Base-by-base conservation (phyloP, 805 yeast species). In the Lachancea dasiensis region DNA sequence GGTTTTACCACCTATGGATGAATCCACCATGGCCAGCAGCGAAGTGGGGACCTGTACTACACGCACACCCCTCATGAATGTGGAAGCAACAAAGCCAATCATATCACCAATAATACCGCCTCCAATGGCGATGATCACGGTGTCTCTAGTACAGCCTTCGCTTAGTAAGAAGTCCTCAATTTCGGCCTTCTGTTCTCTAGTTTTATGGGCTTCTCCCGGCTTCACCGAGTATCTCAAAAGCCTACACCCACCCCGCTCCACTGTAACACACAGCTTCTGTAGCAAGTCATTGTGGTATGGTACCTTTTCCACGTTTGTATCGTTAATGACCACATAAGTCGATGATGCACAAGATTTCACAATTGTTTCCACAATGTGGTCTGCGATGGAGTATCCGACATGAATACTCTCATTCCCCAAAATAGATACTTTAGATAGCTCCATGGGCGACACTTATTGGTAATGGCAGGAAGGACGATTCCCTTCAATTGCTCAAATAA, bases 41-140 rank as follows among this genome's bases (percentile, higher is more conserved):
- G 95, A 84, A 5, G 98, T 92, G 39, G 98, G 98, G 20, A 92
- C 72, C 62, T 92, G 98, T 30, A 87, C 80, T 40, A 87, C 86
- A 46, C 95, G 73, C 6, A 92, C 95, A 40, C 98, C 98, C 59
- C 98, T 76, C 98, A 92, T 92, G 61, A 92, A 92, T 2, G 98
- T 92, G 22, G 98, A 90, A n/a, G 98, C 98, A 28, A 92, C 97
- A 59, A 78, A 92, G 3, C 98, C 98, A 48, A 90, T 85, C 98
- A 92, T 90, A 58, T 92, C 98, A 43, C 98, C 98, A 61, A 92
- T 90, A 36, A 92, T 94, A 51, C 98, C 98, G 49, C 98, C 98
- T 45, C 98, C 98, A 43, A 92, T 77, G 6, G 98, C 98, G 33
- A 92, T 65, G 40, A 92, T 79, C 18, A 92, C 86, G 3, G 97